Evolutionary conservation across 305 asterid genomes (phyloP), one percentile per base, ranked within the genome.

Genomic region (Plantago coronopus): DNA sequence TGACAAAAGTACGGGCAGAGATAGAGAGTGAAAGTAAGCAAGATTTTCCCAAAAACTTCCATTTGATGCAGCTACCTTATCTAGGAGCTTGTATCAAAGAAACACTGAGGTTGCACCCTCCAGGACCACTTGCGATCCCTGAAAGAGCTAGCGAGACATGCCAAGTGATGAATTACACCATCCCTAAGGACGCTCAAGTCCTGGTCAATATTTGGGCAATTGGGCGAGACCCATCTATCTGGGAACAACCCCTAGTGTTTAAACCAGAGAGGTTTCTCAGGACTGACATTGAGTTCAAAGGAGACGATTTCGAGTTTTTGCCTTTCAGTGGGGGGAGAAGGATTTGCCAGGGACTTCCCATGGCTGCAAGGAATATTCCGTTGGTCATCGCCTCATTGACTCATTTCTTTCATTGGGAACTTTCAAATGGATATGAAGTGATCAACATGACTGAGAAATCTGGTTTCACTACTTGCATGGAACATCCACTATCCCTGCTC

Each of bases 281-380:
- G 15, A 64, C 71, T 0, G 16, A n/a, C 27, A 3, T 62, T 54
- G 81, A 81, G 34, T 81, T 56, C 49, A 78, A 76, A 69, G 80
- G 82, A 64, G 77, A 69, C 40, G 73, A 74, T 51, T 51, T 51
- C 12, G 38, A 22, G 57, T 51, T 51, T 23, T 51, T 51, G 11
- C 57, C 57, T 22, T 82, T 79, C 31, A 74, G 83, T 13, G 66
- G 76, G 0, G 85, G 88, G 23, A 66, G 83, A 55, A 82, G 88
- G 63, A 76, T 82, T 18, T 82, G 88, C 46, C 83, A 78, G 0
- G 88, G 84, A 9, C 44, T 74, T 19, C 74, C 78, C 7, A 72
- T 76, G 81, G 88, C 79, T 64, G 48, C 64, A 0, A 77, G 71
- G 69, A 68, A 47, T 2, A 49, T 79, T 25, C 68, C 76, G 0